Evolutionary conservation across 2,329 filamentous ascomycete genomes (phyloP).

Genomic region (Lachnellula subtilissima): DNA sequence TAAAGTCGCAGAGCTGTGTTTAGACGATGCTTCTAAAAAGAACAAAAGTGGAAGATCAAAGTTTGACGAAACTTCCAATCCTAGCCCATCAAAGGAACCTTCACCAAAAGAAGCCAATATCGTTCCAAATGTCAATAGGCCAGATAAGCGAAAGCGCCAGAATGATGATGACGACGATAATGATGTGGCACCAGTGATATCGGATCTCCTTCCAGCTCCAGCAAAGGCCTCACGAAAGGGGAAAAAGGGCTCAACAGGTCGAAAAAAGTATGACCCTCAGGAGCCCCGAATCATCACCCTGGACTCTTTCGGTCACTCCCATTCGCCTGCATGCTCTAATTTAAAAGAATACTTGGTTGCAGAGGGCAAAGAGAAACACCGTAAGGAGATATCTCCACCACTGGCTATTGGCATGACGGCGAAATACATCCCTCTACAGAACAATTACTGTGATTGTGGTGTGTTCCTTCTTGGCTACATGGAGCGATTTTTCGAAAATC

Average conservation of each 20-base stretch:
- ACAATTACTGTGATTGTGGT: conserved; percentile 86
- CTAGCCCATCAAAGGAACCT: not conserved
- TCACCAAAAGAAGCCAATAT: not conserved
- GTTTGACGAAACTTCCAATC: not conserved
- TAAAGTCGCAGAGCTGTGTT: conserved; percentile 9
- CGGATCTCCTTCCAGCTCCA: conserved; percentile 10
- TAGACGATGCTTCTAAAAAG: conserved; percentile 9
- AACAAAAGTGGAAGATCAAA: not conserved
- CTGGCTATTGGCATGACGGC: conserved; percentile 57
- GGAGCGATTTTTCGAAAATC: conserved; percentile 72
- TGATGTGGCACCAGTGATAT: not conserved
- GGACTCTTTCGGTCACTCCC: conserved; percentile 71
- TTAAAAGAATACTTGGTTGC: conserved; percentile 72
- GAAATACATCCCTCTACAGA: conserved; percentile 70
- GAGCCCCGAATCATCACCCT: conserved; percentile 76
- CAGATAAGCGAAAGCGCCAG: conserved; percentile 12
- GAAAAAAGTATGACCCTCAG: conserved; percentile 45
- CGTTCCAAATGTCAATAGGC: not conserved
- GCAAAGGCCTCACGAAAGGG: conserved; percentile 23
- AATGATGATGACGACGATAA: conserved; percentile 9
- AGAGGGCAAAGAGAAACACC: conserved; percentile 63
- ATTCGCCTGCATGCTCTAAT: conserved; percentile 58
- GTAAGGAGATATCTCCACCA: conserved; percentile 29
- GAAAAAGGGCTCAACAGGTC: conserved; percentile 29
- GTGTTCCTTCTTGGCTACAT: conserved; percentile 82